phyloP scores from a whole-genome alignment of 1,284 basidiomycete genomes.

The Leccinum glutinopallens region DNA sequence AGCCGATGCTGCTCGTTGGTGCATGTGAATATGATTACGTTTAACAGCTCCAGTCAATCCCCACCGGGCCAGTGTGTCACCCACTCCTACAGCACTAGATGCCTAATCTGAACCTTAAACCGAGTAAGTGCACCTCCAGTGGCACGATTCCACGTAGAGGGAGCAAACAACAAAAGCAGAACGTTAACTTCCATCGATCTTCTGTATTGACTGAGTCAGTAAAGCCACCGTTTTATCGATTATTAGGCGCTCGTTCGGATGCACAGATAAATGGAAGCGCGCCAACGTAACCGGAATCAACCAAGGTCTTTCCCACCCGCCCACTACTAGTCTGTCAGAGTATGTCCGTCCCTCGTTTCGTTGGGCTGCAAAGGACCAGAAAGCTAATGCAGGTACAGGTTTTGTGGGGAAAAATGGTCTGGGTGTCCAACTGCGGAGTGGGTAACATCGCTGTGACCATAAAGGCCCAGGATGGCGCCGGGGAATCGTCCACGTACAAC shows the following conservation, averaged over 20 bases:
- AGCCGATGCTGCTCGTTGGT: too few relatives aligned
- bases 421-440: constrained; percentile 7
- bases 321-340: neutral
- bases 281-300: neutral
- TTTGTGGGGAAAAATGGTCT: constrained; percentile 2
- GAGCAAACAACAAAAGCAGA: neutral
- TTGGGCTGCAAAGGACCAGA: neutral
- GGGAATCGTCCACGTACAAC: neutral
- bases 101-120: too few relatives aligned
- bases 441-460: constrained; percentile 1
- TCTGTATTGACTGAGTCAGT: constrained; percentile 1
- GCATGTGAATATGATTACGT: too few relatives aligned
- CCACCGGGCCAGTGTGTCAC: too few relatives aligned
- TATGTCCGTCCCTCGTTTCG: neutral
- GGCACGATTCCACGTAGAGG: neutral
- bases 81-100: too few relatives aligned
- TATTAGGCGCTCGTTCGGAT: neutral
- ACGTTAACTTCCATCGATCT: neutral
- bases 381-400: neutral
- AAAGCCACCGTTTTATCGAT: neutral
- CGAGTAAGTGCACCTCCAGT: neutral
- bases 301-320: neutral
- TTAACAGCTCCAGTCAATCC: too few relatives aligned
- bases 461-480: neutral
- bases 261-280: constrained; percentile 1